phyloP scores from a whole-genome alignment of 805 yeast species.

The Teunomyces atbi region DNA sequence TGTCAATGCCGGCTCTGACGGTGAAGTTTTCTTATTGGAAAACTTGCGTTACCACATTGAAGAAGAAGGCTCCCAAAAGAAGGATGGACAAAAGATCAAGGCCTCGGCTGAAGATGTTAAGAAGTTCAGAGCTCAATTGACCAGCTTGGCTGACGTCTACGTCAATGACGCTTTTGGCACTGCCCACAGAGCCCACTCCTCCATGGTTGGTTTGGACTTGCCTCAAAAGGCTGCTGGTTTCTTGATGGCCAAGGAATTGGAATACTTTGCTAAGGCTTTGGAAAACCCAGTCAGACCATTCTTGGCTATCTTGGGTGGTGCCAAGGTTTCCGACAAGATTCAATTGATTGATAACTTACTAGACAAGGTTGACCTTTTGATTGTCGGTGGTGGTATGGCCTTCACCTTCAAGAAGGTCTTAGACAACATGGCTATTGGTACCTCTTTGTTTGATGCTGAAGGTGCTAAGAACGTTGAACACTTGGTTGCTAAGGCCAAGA shows the following conservation, averaged over 20 bases:
- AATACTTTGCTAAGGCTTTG: slow-evolving; percentile 96
- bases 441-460: slow-evolving; percentile 87
- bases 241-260: slow-evolving; percentile 96
- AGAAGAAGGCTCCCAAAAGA: slow-evolving; percentile 92
- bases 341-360: slow-evolving; percentile 95
- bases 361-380: slow-evolving; percentile 91
- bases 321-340: slow-evolving; percentile 98
- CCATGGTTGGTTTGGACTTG: slow-evolving; percentile 96
- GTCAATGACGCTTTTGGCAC: slow-evolving; percentile 99
- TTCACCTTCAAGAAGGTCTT: slow-evolving; percentile 97
- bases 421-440: slow-evolving; percentile 83
- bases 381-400: slow-evolving; percentile 99
- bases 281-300: slow-evolving; percentile 98
- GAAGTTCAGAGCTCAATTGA: slow-evolving; percentile 85
- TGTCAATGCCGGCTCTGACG: slow-evolving; percentile 69
- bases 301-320: slow-evolving; percentile 99
- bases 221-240: slow-evolving; percentile 98
- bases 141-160: slow-evolving; percentile 94
- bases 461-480: slow-evolving; percentile 95
- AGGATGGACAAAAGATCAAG: slow-evolving; percentile 91
- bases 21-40: slow-evolving; percentile 87
- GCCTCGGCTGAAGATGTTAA: slow-evolving; percentile 83
- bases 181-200: slow-evolving; percentile 99
- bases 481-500: slow-evolving; percentile 93
- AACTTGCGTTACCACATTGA: slow-evolving; percentile 98